Conservation (phyloP, 2,329 filamentous ascomycete genomes). For the Pestalotiopsis sp. region DNA sequence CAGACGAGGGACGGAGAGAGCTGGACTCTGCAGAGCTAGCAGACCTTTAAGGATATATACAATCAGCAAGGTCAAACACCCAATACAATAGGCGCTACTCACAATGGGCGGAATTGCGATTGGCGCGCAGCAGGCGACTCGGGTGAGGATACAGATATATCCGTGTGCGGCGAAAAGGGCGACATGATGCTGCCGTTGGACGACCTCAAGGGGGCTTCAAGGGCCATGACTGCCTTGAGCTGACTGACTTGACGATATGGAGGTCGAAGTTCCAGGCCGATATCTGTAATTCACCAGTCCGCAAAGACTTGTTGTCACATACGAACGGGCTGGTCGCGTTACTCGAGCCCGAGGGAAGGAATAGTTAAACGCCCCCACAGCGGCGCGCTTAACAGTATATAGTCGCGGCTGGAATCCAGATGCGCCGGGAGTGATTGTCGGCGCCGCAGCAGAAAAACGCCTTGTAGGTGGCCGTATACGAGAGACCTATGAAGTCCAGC, state of each 20-base stretch:
- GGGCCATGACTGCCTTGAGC: slow-evolving; percentile 50
- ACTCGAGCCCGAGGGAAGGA: slow-evolving; percentile 6
- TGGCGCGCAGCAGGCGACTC: slow-evolving; percentile 49
- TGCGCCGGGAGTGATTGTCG: neutral
- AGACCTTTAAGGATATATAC: slow-evolving; percentile 20
- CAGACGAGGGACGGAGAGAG: slow-evolving; percentile 55
- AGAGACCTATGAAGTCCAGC: slow-evolving; percentile 5
- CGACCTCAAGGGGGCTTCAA: slow-evolving; percentile 64
- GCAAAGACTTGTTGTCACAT: neutral
- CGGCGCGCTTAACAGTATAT: slow-evolving; percentile 15
- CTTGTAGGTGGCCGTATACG: slow-evolving; percentile 6
- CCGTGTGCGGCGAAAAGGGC: slow-evolving; percentile 53
- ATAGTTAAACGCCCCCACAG: slow-evolving; percentile 14
- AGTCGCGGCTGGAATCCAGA: neutral
- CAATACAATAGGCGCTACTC: slow-evolving; percentile 29
- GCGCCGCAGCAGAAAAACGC: slow-evolving; percentile 5
- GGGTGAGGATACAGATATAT: slow-evolving; percentile 58
- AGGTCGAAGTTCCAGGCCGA: neutral
- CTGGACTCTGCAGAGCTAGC: slow-evolving; percentile 46
- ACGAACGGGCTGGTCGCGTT: neutral
- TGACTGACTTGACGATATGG: neutral
- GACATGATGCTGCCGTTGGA: slow-evolving; percentile 62
- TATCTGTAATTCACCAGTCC: neutral
- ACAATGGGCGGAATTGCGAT: slow-evolving; percentile 56
- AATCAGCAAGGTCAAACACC: neutral